Evolutionary conservation across 1,139 yeast species (phyloP).

Genomic region (Suhomyces terraborum): DNA sequence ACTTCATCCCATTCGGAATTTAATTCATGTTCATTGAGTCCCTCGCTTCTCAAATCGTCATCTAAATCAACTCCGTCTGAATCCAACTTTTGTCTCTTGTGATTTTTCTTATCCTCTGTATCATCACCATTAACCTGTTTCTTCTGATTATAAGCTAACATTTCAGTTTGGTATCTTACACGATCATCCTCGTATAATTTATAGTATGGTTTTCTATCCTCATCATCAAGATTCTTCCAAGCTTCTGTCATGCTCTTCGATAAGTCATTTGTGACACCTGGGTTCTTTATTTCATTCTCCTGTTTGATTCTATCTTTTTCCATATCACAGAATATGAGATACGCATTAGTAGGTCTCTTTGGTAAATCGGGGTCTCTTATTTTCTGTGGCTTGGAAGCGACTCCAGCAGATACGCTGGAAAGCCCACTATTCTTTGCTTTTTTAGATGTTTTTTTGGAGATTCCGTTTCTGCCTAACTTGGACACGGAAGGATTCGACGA

Average conservation of each 20-base stretch:
- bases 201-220: constrained; percentile 72
- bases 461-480: constrained; percentile 26
- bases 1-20: constrained; percentile 8
- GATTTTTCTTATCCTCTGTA: constrained; percentile 13
- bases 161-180: constrained; percentile 70
- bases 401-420: constrained; percentile 13
- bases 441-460: constrained; percentile 25
- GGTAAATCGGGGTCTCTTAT: constrained; percentile 81
- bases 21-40: constrained; percentile 5
- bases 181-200: constrained; percentile 80
- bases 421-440: constrained; percentile 17
- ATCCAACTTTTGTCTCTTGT: constrained; percentile 18
- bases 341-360: constrained; percentile 88
- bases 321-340: constrained; percentile 80
- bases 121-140: constrained; percentile 23
- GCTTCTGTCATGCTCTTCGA: constrained; percentile 80
- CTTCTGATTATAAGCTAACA: constrained; percentile 59
- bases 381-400: constrained; percentile 29
- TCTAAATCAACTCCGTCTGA: constrained; percentile 13
- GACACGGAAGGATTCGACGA: constrained; percentile 26
- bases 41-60: constrained; percentile 12
- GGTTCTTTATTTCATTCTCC: constrained; percentile 47
- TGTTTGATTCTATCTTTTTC: constrained; percentile 74
- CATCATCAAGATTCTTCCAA: constrained; percentile 78
- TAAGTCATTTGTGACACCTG: constrained; percentile 60